Evolutionary conservation across 306 rosid species (phyloP).

Genomic region (Vigna mungo): DNA sequence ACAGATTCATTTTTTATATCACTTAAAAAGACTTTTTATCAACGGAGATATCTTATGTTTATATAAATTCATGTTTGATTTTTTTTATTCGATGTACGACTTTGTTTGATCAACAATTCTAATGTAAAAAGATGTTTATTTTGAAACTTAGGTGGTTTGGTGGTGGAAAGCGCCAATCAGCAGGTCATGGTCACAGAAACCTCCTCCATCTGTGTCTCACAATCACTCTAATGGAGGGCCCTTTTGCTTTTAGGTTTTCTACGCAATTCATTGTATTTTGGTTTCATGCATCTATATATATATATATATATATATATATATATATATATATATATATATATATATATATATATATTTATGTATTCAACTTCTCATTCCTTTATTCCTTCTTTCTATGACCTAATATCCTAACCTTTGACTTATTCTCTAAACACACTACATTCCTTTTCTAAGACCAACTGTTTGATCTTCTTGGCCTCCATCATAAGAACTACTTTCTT

Average conservation of each 20-base stretch:
- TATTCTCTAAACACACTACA: background rate
- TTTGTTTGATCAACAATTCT: too few relatives aligned
- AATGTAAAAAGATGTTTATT: constrained; percentile 22
- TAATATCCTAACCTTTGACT: constrained; percentile 44
- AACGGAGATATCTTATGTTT: too few relatives aligned
- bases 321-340: too few relatives aligned
- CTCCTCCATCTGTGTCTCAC: constrained; percentile 14
- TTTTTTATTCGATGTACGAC: too few relatives aligned
- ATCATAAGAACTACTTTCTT: background rate
- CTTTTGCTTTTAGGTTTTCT: constrained; percentile 14
- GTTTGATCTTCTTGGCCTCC: background rate
- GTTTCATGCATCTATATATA: background rate
- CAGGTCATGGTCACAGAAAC: constrained; percentile 9
- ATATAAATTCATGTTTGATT: too few relatives aligned
- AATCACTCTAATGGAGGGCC: constrained; percentile 34
- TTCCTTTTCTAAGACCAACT: constrained; percentile 1
- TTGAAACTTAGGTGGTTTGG: constrained; percentile 33
- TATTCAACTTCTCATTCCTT: background rate
- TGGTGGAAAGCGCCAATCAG: constrained; percentile 26
- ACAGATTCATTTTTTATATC: too few relatives aligned
- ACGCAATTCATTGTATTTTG: constrained; percentile 42
- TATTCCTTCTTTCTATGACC: constrained; percentile 26
- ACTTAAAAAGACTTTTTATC: too few relatives aligned
- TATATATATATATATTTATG: too few relatives aligned
- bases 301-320: too few relatives aligned